phyloP scores from a whole-genome alignment of 106 monocot species.

The Dendrobium huoshanense region DNA sequence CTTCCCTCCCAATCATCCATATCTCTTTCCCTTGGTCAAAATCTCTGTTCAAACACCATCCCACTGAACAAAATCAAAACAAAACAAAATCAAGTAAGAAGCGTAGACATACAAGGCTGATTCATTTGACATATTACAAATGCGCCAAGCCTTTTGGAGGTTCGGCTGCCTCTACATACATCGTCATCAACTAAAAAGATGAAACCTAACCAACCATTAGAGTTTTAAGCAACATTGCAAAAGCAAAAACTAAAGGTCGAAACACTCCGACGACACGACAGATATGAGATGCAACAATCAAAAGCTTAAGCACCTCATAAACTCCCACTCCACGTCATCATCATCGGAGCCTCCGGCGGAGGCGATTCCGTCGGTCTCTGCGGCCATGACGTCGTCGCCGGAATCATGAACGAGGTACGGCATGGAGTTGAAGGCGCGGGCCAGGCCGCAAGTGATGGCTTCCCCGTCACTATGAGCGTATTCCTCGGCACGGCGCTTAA shows the following conservation, averaged over 20 bases:
- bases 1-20: no score
- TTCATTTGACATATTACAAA: no score
- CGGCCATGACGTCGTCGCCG: slow-evolving; percentile 7
- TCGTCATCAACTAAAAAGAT: no score
- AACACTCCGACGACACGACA: background rate
- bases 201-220: no score
- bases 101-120: no score
- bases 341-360: background rate
- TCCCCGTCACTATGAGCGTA: slow-evolving; percentile 6
- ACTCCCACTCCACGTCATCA: slow-evolving; percentile 59
- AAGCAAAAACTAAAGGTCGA: background rate
- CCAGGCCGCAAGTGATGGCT: slow-evolving; percentile 23
- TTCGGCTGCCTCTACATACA: no score
- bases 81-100: no score
- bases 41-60: no score
- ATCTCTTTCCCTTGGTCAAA: no score
- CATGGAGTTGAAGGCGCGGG: slow-evolving; percentile 70
- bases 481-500: slow-evolving; percentile 65
- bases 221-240: slow-evolving; percentile 35
- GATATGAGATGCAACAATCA: slow-evolving; percentile 14
- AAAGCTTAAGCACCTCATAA: slow-evolving; percentile 52
- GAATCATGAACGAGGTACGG: slow-evolving; percentile 50
- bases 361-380: background rate
- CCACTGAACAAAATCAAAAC: no score
- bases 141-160: no score